Evolutionary conservation across 1,284 basidiomycete genomes (phyloP), one percentile per base, ranked within the genome.

Genomic region (Rugosomyces carneus): DNA sequence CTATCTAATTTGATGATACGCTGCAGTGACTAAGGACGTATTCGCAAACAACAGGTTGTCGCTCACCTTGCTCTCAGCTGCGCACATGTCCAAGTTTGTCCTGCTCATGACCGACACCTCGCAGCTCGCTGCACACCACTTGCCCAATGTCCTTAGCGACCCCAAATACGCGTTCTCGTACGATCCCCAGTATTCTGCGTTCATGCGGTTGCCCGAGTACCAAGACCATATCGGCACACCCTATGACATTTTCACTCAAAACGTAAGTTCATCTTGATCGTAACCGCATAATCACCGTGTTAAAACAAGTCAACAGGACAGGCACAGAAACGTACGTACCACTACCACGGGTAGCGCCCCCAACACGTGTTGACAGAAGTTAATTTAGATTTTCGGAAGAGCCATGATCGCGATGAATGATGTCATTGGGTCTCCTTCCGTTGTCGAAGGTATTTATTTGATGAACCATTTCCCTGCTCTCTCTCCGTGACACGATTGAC

Each of bases 11-110:
- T 4, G 19, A 32, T 5, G n/a, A 36, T 21, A 7, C 10, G 19
- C 13, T 16, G 4, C 21, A 52, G 51, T 52, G 13, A n/a, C 37
- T 20, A 21, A 37, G 2, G 54, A 62, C 32, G 59, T 64, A 1
- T 68, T 65, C 37, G 59, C 61, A 10, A 66, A 68, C 40, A 67
- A 66, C 47, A 59, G 62, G 4, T 49, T 66, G n/a, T 63, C 60
- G 36, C 46, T 60, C 13, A 58, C 56, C n/a, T 50, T 66, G 1
- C 36, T 62, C 1, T 56, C 57, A 1, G 48, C 42, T 1, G 55
- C 57, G 48, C 55, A 53, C 0, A 37, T 63, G 5, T 59, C 57
- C 11, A 50, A 50, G 26, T 40, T 63, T 10, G 58, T 39, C 27
- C 19, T 40, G 20, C 23, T n/a, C 16, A 15, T 46, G 32, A 29